phyloP scores from a whole-genome alignment of 495 filamentous ascomycete genomes.

The Massariosphaeria phaeospora region DNA sequence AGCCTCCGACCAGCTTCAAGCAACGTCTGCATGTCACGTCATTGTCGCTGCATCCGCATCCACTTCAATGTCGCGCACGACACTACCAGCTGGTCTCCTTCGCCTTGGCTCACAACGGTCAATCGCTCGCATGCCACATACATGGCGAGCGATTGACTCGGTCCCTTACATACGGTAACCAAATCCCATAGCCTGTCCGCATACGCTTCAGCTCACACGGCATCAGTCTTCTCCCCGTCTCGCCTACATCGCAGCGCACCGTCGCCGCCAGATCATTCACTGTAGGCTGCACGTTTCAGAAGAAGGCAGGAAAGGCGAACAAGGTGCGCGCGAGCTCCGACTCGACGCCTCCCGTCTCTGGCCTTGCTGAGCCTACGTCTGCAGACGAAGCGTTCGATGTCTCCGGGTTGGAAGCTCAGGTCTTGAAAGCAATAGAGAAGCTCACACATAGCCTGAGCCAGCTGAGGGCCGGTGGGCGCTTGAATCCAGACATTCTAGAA shows the following conservation, averaged over 20 bases:
- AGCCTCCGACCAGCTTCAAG: too few relatives aligned
- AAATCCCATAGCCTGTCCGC: too few relatives aligned
- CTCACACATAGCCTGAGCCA: conserved; percentile 61
- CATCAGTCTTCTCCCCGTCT: not conserved
- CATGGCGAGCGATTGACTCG: too few relatives aligned
- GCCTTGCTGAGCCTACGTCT: conserved; percentile 3
- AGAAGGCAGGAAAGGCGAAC: conserved; percentile 41
- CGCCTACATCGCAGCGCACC: not conserved
- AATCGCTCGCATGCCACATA: too few relatives aligned
- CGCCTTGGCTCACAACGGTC: too few relatives aligned
- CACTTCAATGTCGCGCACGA: too few relatives aligned
- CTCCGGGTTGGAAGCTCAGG: conserved; percentile 55
- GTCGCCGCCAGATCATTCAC: conserved; percentile 27
- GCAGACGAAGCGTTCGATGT: conserved; percentile 65
- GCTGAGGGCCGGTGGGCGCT: conserved; percentile 59
- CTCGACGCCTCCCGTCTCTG: conserved; percentile 20
- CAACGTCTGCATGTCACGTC: too few relatives aligned
- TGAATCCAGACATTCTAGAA: conserved; percentile 65
- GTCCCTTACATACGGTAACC: too few relatives aligned
- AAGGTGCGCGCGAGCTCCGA: conserved; percentile 28
- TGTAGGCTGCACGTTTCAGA: conserved; percentile 26
- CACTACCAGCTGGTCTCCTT: too few relatives aligned
- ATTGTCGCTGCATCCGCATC: too few relatives aligned
- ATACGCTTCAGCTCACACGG: too few relatives aligned
- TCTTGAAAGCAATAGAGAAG: conserved; percentile 52